Evolutionary conservation across 208 protist species (phyloP), one percentile per base, ranked within the genome.

Genomic region (Strigomonas galati): DNA sequence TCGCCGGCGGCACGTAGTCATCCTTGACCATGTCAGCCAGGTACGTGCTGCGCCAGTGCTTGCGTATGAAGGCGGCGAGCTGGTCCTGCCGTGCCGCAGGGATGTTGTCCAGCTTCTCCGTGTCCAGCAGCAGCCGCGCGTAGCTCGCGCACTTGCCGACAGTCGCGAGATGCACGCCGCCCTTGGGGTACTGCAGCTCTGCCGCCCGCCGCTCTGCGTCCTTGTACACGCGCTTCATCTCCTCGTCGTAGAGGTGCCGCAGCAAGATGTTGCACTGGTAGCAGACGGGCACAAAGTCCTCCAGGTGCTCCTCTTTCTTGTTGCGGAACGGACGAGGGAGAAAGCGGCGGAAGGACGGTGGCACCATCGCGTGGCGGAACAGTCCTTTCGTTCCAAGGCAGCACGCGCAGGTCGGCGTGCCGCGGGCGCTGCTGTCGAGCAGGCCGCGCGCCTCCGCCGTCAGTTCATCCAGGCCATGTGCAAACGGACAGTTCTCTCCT

Each of bases 381-480:
- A 80, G 46, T 0, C 65, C 67, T 28, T 70, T 78, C 0, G 67
- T 74, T 10, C 63, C 65, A 12, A 84, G 65, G 26, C 79, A 84
- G 51, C 59, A 74, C 17, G 69, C 72, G 35, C 79, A 85, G 61
- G 56, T 78, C 23, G 67, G 70, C 43, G 52, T 57, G 44, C 44
- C 10, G 44, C n/a, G 9, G 56, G 26, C 30, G 17, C 14, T 3
- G 5, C 71, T 63, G 19, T 46, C 35, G 9, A 79, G n/a, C 44
- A 85, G 35, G 28, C 46, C 46, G 23, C 40, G 59, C 0, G 76
- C 64, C 32, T 75, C 69, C 1, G 68, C 35, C 17, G 67, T 69
- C 17, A 87, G 74, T 51, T 87, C 49, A 1, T 71, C 75, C 6
- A 81, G n/a, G 23, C 81, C 74, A 64, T 87, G 81, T 15, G 81